phyloP scores from a whole-genome alignment of 257 asterid genomes.

The Solanum gracilifrons region DNA sequence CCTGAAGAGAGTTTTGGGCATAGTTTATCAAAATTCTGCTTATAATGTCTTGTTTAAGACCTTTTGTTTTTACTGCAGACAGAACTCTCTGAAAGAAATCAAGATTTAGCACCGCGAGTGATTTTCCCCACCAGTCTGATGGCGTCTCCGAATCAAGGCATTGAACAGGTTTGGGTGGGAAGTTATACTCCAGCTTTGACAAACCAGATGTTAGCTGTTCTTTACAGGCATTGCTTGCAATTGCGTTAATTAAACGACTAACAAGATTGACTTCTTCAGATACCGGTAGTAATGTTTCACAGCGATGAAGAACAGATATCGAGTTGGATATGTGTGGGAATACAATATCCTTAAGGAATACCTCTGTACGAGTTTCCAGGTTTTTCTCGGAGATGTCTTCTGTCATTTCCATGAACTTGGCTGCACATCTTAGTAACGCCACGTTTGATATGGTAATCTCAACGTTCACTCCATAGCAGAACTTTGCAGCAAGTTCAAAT shows the following conservation, averaged over 20 bases:
- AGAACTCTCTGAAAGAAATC: conserved; percentile 72
- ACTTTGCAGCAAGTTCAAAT: conserved; percentile 83
- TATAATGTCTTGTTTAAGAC: conserved; percentile 75
- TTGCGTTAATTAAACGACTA: conserved; percentile 42
- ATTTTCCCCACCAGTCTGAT: conserved; percentile 83
- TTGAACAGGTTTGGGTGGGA: conserved; percentile 25
- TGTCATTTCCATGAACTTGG: conserved; percentile 79
- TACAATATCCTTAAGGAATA: conserved; percentile 41
- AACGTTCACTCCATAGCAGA: conserved; percentile 71
- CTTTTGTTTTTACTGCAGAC: conserved; percentile 62
- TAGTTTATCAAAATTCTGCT: conserved; percentile 67
- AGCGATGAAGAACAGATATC: conserved; percentile 57
- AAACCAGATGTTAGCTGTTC: conserved; percentile 84
- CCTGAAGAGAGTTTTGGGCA: conserved; percentile 68
- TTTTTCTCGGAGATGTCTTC: conserved; percentile 76
- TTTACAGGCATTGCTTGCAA: conserved; percentile 72
- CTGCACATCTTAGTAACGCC: conserved; percentile 58
- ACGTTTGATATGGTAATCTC: conserved; percentile 63
- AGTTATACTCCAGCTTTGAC: conserved; percentile 68
- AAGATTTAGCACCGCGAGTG: conserved; percentile 43
- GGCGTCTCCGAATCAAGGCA: conserved; percentile 43
- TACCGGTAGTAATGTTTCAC: conserved; percentile 48
- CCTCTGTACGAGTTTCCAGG: conserved; percentile 53
- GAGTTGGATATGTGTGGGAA: conserved; percentile 57
- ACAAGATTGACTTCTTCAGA: conserved; percentile 62